Evolutionary conservation across 208 protist genomes (phyloP), one percentile per base, ranked within the genome.

Genomic region (Zelonia costaricensis): DNA sequence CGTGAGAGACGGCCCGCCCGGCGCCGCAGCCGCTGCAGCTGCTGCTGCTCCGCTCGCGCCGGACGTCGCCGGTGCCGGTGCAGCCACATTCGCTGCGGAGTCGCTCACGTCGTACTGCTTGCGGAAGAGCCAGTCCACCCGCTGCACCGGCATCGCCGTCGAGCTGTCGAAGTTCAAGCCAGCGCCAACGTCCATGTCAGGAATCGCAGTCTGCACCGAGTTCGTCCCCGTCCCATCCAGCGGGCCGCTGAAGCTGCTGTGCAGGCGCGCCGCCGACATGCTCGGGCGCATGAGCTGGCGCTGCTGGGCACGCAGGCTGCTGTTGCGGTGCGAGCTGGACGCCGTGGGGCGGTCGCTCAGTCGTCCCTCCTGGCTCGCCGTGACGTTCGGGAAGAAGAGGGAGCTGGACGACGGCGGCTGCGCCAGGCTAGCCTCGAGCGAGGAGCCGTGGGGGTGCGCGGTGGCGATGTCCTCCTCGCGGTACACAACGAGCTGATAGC

Each of bases 401-500:
- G 46, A 61, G 40, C 51, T 58, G 55, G 56, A 44, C 48, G 51
- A 53, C 28, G 23, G 38, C 51, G 16, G 55, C 65, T 27, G 55
- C 47, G 35, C 63, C 23, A 58, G 13, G 40, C 60, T 68, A 13
- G 4, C 53, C 60, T 74, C 68, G 40, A 67, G 35, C 30, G 54
- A 61, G n/a, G 45, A 45, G 30, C 23, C 46, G 42, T 22, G 54
- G 22, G 55, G 42, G 27, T 49, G 57, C 56, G 72, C 13, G 16
- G 30, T 42, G 4, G 43, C 28, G 4, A 57, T 9, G 54, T 86
- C 79, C 5, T 74, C 60, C 22, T 72, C 63, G 31, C 76, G 73
- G 55, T 65, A 74, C 49, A 75, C 44, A 13, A 81, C 52, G 3
- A 90, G 57, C 54, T 86, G 76, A 47, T 86, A 90, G 48, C 62